Conservation (phyloP, 2,329 filamentous ascomycete genomes). For the Diaporthe sp. region DNA sequence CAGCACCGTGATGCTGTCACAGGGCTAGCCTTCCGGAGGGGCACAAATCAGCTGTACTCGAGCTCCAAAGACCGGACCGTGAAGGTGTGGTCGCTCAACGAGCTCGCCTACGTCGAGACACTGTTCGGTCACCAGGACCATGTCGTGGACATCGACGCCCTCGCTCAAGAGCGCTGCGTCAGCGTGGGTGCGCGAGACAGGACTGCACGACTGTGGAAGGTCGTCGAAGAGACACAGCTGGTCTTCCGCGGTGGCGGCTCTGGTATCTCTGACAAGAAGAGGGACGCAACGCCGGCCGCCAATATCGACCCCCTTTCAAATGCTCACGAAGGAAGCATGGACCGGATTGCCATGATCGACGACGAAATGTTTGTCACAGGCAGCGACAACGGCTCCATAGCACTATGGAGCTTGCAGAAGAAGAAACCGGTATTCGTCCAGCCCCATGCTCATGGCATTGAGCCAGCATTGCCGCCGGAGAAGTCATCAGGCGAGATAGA, state of each 20-base stretch:
- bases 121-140: conserved; percentile 96
- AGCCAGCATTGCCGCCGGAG: conserved; percentile 74
- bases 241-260: conserved; percentile 88
- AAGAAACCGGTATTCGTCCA: conserved; percentile 92
- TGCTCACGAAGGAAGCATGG: conserved; percentile 86
- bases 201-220: conserved; percentile 94
- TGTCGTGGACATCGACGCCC: conserved; percentile 84
- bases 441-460: conserved; percentile 85
- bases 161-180: conserved; percentile 88
- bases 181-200: conserved; percentile 92
- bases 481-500: conserved; percentile 79
- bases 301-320: conserved; percentile 61
- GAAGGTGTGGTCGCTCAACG: conserved; percentile 94
- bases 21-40: conserved; percentile 84
- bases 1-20: conserved; percentile 92
- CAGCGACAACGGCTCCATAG: conserved; percentile 88
- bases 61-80: conserved; percentile 91
- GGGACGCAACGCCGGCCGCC: conserved; percentile 59
- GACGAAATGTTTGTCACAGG: conserved; percentile 92
- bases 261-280: conserved; percentile 46
- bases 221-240: conserved; percentile 93
- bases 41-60: conserved; percentile 92
- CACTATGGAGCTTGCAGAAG: conserved; percentile 89
- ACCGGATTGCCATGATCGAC: conserved; percentile 90
- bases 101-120: conserved; percentile 93